Percentiles rank a stretch among this genome's conserved stretches.
phyloP scores from a whole-genome alignment of 352 stramenopile genomes.

The Phytophthora syringae region DNA sequence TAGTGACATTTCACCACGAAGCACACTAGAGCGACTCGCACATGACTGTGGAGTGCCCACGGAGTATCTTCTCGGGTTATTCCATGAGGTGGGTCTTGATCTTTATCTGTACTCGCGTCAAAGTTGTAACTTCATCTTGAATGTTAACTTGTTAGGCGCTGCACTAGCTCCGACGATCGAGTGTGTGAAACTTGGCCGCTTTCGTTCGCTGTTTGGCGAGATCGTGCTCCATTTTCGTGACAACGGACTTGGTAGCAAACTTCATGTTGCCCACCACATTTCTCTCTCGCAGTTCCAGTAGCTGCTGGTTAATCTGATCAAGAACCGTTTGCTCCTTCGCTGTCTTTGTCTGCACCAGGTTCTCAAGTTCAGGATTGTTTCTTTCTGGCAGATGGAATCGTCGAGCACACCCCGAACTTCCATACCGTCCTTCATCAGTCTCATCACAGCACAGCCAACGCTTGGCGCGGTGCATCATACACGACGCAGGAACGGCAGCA shows the following conservation, averaged over 20 bases:
- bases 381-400: slow-evolving; percentile 68
- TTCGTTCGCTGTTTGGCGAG: slow-evolving; percentile 49
- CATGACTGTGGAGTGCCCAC: slow-evolving; percentile 33
- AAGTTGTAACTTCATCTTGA: background rate
- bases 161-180: slow-evolving; percentile 47
- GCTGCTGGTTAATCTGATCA: slow-evolving; percentile 62
- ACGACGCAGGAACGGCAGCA: slow-evolving; percentile 35
- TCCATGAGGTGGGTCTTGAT: slow-evolving; percentile 18
- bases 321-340: slow-evolving; percentile 49
- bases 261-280: slow-evolving; percentile 66
- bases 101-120: background rate
- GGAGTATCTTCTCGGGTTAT: slow-evolving; percentile 20
- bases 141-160: slow-evolving; percentile 4
- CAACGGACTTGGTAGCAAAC: slow-evolving; percentile 46
- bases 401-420: slow-evolving; percentile 60
- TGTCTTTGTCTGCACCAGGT: slow-evolving; percentile 52
- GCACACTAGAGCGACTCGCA: slow-evolving; percentile 26
- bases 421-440: slow-evolving; percentile 72
- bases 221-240: slow-evolving; percentile 62
- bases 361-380: slow-evolving; percentile 47
- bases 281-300: slow-evolving; percentile 63
- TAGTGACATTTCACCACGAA: background rate
- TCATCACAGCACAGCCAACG: slow-evolving; percentile 81
- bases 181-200: slow-evolving; percentile 57
- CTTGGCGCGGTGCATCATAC: slow-evolving; percentile 77